Conservation (phyloP, 139 green algal genomes). For the Zygnema circumcarinatum region DNA sequence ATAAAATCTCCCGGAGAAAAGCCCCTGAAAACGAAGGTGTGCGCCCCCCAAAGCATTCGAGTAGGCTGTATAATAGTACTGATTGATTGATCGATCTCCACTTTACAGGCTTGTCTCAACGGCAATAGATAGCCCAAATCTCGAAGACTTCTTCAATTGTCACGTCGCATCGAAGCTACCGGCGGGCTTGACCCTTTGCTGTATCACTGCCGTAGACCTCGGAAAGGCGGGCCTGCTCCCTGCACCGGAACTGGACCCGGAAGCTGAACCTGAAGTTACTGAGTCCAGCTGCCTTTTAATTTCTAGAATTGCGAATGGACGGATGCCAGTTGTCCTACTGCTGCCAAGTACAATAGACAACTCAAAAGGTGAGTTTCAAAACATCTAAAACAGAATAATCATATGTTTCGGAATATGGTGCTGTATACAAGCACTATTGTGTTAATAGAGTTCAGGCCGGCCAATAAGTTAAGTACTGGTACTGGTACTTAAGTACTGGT, state of each 20-base stretch:
- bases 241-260: neutral
- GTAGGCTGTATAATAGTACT: too few species aligned
- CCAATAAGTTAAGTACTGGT: too few species aligned
- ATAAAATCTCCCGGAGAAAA: too few species aligned
- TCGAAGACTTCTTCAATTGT: neutral
- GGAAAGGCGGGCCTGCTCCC: neutral
- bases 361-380: neutral
- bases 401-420: too few species aligned
- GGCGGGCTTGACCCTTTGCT: neutral
- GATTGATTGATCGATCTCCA: too few species aligned
- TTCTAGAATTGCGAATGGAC: neutral
- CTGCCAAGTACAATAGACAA: neutral
- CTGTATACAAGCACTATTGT: too few species aligned
- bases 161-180: neutral
- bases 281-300: neutral
- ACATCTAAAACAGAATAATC: too few species aligned
- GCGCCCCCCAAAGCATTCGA: too few species aligned
- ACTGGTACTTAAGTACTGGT: too few species aligned
- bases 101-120: neutral
- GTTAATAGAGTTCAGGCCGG: too few species aligned
- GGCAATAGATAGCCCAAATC: neutral
- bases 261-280: neutral
- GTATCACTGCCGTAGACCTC: neutral
- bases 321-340: neutral
- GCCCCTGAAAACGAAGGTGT: too few species aligned